Evolutionary conservation across 2,329 filamentous ascomycete genomes (phyloP), one percentile per base, ranked within the genome.

Genomic region (Fusarium ramigenum): DNA sequence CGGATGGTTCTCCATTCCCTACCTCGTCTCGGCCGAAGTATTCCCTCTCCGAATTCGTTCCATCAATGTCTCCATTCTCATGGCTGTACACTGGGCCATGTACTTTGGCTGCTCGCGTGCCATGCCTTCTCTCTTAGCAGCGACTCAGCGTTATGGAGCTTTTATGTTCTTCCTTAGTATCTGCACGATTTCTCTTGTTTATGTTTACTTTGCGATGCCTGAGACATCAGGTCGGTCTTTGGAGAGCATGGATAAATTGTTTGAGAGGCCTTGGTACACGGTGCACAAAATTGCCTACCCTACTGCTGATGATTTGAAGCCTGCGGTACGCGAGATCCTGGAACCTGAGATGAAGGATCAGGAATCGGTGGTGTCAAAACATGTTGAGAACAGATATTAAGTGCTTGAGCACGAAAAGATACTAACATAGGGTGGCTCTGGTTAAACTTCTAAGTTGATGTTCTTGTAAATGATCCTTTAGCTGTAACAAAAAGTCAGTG

Each of bases 1-100:
- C n/a, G 84, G 85, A 1, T 86, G 83, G 83, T 85, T 85, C 67
- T 81, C 79, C 1, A 83, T 85, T 19, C 83, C 84, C 9, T 86
- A 86, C 58, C 75, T 85, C 5, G 79, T 86, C n/a, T 83, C 81
- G 6, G 82, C 84, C 2, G 84, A 86, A 72, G 81, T 85, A 2
- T 85, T 85, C 37, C 84, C 84, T 2, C 77, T 85, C 0, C 78
- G 81, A 3, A 83, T 86, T 19, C 81, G 84, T 7, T 82, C 82
- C 2, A 75, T 84, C 28, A 82, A 81, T 16, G 80, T 83, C 0
- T 83, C 83, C 2, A 77, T 85, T 11, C 75, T 83, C 7, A 85
- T 85, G 83, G 82, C 81, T 21, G 81, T 85, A 34, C 84, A 86
- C 30, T 86, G 79, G 79, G 78, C 76, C 1, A 79, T 79, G 30